Conservation (phyloP, 306 rosid species). For the Rosa chinensis region DNA sequence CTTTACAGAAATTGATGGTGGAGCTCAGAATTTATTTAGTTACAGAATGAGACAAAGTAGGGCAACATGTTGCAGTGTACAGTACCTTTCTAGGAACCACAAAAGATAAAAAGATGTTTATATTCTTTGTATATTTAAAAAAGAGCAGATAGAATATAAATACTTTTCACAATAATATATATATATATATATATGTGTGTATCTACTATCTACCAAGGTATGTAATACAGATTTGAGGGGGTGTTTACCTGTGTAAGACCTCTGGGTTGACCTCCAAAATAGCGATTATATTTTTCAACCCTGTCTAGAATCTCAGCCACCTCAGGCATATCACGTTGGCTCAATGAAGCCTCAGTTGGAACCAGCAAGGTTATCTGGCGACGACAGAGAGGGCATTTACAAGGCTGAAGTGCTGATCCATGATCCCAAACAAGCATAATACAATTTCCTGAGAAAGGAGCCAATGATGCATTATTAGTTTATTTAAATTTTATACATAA, state of each 20-base stretch:
- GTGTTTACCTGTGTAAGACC: constrained; percentile 51
- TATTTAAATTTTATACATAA: not conserved
- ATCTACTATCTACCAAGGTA: not conserved
- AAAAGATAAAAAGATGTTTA: not conserved
- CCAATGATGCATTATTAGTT: constrained; percentile 6
- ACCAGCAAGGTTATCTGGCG: constrained; percentile 69
- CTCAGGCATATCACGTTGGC: constrained; percentile 42
- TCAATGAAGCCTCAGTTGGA: constrained; percentile 45
- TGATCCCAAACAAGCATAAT: constrained; percentile 75
- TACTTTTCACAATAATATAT: not conserved
- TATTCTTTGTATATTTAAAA: not conserved
- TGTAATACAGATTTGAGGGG: not conserved
- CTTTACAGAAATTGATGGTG: not conserved
- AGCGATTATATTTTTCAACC: constrained; percentile 58
- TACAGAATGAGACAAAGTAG: not conserved
- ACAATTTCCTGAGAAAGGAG: constrained; percentile 52
- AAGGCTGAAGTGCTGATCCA: constrained; percentile 54
- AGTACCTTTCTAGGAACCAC: not conserved
- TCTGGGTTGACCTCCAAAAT: constrained; percentile 49
- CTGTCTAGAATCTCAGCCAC: constrained; percentile 41
- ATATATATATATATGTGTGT: not conserved
- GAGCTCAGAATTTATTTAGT: not conserved
- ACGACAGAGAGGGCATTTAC: constrained; percentile 89
- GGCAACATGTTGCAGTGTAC: not conserved
- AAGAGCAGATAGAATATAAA: not conserved